Base-by-base conservation (phyloP, 805 yeast genomes). In the Zygoascus ofunaensis region DNA sequence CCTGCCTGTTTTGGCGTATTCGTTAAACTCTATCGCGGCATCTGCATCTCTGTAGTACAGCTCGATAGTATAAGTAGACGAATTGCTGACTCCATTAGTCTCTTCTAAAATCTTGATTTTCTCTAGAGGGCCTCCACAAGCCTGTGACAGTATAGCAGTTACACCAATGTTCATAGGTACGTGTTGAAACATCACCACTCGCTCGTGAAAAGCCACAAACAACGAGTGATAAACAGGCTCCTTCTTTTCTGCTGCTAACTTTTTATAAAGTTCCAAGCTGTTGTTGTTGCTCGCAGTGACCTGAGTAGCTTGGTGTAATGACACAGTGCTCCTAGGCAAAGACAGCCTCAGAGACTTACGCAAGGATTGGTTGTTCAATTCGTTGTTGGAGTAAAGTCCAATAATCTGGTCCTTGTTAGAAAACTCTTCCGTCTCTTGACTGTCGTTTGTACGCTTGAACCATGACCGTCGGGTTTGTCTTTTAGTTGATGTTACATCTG, bases 1-100 rank as follows among this genome's bases (percentile, higher is more conserved):
- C 22, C 52, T 19, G 4, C 57, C 57, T 7, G 47, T 26, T n/a
- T 35, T 12, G 15, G 56, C 51, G 38, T 34, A 49, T 14, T 39
- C 42, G 34, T 33, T 34, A 32, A 55, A 54, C 21, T 28, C 20
- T 4, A 32, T 32, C 2, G 56, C 56, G 23, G 38, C 37, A 5
- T 26, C 33, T 4, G 39, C 39, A 18, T 44, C 34, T 37, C 52
- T 15, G 34, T 41, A 55, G 22, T 49, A 48, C 18, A 53, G 32
- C 22, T 52, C 51, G 10, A 51, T 37, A 10, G 21, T 22, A 23
- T 34, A 41, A 17, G n/a, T 21, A 33, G 15, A 15, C 21, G 14
- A 8, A 20, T 30, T 43, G 33, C 18, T 22, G 19, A 8, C n/a
- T 4, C 35, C 34, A 20, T 24, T 26, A n/a, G n/a, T n/a, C 10